phyloP scores from a whole-genome alignment of 192 early-diverging fungal genomes.

The Dispira simplex region DNA sequence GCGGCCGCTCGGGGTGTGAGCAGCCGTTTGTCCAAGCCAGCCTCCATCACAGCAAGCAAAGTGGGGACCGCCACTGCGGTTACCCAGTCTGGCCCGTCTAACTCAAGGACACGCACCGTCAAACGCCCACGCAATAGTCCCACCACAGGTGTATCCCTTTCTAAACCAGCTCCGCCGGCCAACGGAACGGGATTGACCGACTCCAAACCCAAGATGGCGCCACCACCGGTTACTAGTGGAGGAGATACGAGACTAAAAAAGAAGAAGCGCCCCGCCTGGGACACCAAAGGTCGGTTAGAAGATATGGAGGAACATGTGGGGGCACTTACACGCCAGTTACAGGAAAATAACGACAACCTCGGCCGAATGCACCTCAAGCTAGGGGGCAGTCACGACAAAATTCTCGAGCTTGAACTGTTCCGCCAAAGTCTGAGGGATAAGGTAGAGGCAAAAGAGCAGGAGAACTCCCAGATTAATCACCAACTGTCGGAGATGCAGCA shows the following conservation, averaged over 20 bases:
- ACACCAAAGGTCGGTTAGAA: slow-evolving; percentile 60
- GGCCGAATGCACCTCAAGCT: slow-evolving; percentile 20
- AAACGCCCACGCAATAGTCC: neutral
- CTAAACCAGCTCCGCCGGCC: neutral
- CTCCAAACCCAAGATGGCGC: neutral
- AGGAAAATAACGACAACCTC: slow-evolving; percentile 17
- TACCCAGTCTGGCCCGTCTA: neutral
- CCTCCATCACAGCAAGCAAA: neutral
- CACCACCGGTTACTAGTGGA: slow-evolving; percentile 18
- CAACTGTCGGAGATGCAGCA: slow-evolving; percentile 20
- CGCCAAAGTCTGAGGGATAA: slow-evolving; percentile 29
- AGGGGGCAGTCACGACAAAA: slow-evolving; percentile 20
- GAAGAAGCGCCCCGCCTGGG: slow-evolving; percentile 55
- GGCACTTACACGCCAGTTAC: slow-evolving; percentile 14
- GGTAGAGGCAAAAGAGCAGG: slow-evolving; percentile 44
- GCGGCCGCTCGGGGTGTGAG: neutral
- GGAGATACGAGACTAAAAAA: too few relatives aligned
- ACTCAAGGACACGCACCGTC: neutral
- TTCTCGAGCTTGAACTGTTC: slow-evolving; percentile 32
- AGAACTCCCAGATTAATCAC: slow-evolving; percentile 29
- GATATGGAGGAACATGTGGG: slow-evolving; percentile 48
- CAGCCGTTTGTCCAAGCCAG: neutral
- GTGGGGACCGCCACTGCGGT: neutral
- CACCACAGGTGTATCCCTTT: neutral
- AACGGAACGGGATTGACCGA: neutral